Conservation (phyloP, 192 early-diverging fungal genomes). For the Backusella circina region DNA sequence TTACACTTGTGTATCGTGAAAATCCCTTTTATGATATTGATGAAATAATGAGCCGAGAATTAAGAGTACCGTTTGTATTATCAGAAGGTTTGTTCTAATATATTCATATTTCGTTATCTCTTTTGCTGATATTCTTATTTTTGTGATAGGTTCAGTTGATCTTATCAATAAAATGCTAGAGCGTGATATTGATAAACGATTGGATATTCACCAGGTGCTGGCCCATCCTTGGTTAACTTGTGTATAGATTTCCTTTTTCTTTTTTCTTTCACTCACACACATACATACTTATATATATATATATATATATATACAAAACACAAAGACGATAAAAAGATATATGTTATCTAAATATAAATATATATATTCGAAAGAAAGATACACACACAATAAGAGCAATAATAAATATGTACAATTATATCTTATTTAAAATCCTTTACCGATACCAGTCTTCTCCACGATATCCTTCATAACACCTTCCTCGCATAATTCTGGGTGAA, state of each 20-base stretch:
- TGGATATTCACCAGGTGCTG: constrained; percentile 74
- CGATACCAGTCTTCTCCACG: constrained; percentile 13
- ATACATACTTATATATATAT: background rate
- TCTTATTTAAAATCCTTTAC: constrained; percentile 20
- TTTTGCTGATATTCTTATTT: background rate
- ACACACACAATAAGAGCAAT: background rate
- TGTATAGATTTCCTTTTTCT: background rate
- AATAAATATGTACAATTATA: constrained; percentile 2
- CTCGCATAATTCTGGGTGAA: constrained; percentile 44
- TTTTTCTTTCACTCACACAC: background rate
- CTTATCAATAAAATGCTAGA: constrained; percentile 73
- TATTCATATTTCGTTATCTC: background rate
- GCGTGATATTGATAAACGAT: constrained; percentile 63
- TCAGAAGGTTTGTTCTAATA: constrained; percentile 17
- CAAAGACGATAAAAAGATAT: background rate
- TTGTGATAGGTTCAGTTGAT: constrained; percentile 45
- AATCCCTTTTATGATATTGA: constrained; percentile 71
- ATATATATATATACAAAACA: background rate
- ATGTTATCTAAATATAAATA: background rate
- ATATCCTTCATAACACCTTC: constrained; percentile 20
- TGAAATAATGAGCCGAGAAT: constrained; percentile 55
- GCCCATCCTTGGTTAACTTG: constrained; percentile 67
- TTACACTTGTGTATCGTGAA: constrained; percentile 68
- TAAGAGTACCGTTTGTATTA: constrained; percentile 24
- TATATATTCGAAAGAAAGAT: background rate